These are phyloP conservation scores for Capronia americana DNA, from an alignment of 2,329 filamentous ascomycete genomes.

Conservation along the genomic window DNA sequence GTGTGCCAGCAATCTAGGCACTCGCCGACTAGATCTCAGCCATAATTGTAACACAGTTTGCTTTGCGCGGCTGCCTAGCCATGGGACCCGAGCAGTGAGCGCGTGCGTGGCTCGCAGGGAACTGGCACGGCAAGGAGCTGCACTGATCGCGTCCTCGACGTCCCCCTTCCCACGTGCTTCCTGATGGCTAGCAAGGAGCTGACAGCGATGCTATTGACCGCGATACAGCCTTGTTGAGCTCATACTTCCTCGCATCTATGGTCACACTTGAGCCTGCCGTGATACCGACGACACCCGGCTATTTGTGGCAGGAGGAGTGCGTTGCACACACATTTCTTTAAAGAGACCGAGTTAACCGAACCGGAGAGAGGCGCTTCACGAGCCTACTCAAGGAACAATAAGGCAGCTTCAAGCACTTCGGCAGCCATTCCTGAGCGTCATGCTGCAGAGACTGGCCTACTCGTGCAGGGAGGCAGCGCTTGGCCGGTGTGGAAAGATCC, in stretches of 20 bases:
- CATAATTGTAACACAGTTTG: not conserved
- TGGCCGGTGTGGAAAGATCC: not conserved
- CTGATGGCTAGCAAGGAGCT: not conserved
- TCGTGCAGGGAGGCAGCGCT: not conserved
- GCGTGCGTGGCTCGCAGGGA: not conserved
- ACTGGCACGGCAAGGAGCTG: not conserved
- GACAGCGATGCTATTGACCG: not conserved
- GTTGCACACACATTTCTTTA: not conserved
- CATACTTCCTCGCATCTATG: not conserved
- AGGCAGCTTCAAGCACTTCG: not conserved
- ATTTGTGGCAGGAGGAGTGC: not conserved
- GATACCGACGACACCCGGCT: not conserved
- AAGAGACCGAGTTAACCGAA: slow-evolving; percentile 1
- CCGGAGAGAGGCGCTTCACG: not conserved
- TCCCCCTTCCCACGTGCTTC: not conserved
- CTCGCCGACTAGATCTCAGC: not conserved
- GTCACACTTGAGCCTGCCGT: not conserved
- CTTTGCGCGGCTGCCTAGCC: not conserved
- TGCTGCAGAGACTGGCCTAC: not conserved
- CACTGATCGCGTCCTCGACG: not conserved
- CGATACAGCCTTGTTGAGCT: not conserved
- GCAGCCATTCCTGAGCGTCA: not conserved
- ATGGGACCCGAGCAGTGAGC: not conserved
- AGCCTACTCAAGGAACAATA: not conserved
- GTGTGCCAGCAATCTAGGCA: not conserved